Conservation (phyloP, 1,284 basidiomycete genomes). For the Papiliotrema fonsecae region DNA sequence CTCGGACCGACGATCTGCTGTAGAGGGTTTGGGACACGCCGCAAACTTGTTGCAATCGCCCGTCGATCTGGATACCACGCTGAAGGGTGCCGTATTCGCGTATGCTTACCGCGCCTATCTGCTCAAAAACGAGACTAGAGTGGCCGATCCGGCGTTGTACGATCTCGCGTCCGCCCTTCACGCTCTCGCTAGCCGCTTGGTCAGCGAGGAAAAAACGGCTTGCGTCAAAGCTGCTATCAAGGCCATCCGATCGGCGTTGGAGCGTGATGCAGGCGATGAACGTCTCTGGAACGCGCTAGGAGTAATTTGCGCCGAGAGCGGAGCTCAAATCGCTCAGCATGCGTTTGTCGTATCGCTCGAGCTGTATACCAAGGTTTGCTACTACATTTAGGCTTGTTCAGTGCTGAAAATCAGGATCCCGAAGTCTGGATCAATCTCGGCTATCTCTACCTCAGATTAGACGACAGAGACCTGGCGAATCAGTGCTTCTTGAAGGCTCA, state of each 20-base stretch:
- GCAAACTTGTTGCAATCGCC: constrained; percentile 31
- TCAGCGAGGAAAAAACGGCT: constrained; percentile 38
- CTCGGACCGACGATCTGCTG: constrained; percentile 32
- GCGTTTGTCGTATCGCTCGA: constrained; percentile 88
- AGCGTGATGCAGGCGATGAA: constrained; percentile 67
- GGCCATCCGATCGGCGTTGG: constrained; percentile 69
- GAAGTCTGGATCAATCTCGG: constrained; percentile 85
- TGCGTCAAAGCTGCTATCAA: constrained; percentile 57
- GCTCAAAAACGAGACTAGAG: constrained; percentile 57
- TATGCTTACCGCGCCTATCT: constrained; percentile 71
- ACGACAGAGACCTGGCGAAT: constrained; percentile 77
- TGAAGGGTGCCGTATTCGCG: constrained; percentile 61
- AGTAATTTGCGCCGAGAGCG: constrained; percentile 35
- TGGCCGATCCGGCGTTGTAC: constrained; percentile 61
- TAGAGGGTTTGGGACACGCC: constrained; percentile 38
- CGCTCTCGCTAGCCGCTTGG: constrained; percentile 47
- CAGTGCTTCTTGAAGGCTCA: constrained; percentile 84
- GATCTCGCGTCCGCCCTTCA: constrained; percentile 71
- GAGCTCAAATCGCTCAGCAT: constrained; percentile 65
- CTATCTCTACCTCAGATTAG: constrained; percentile 77
- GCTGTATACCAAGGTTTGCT: constrained; percentile 65
- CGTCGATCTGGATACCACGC: constrained; percentile 40
- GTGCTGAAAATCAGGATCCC: constrained; percentile 57
- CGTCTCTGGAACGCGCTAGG: constrained; percentile 65
- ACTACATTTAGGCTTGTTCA: neutral